phyloP scores from a whole-genome alignment of 176 grass and related monocot genomes.

The Areca catechu region DNA sequence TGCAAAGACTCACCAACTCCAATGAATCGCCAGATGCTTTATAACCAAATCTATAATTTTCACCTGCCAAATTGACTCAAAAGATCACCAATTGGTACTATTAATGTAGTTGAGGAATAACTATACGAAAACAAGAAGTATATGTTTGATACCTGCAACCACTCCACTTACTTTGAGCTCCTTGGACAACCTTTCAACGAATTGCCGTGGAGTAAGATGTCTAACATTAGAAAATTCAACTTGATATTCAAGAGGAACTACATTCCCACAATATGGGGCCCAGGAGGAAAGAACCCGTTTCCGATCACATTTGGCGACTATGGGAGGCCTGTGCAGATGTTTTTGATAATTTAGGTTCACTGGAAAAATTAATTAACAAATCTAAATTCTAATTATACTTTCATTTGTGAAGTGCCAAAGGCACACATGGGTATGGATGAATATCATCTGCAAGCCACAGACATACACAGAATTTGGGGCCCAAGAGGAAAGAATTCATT shows the following conservation, averaged over 20 bases:
- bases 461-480: no score
- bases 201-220: constrained; percentile 75
- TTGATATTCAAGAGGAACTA: constrained; percentile 63
- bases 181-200: constrained; percentile 87
- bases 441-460: no score
- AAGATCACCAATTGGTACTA: constrained; percentile 9
- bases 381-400: no score
- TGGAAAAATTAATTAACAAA: no score
- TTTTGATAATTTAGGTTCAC: no score
- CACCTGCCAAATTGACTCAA: constrained; percentile 39
- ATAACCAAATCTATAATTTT: constrained; percentile 99
- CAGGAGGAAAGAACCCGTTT: constrained; percentile 81
- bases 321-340: constrained; percentile 43
- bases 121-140: constrained; percentile 16
- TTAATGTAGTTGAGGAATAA: neutral
- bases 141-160: constrained; percentile 65
- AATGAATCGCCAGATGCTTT: constrained; percentile 83
- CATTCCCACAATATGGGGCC: constrained; percentile 57
- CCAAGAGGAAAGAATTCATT: no score
- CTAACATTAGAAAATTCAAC: constrained; percentile 60
- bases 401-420: no score
- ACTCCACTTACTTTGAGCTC: constrained; percentile 90
- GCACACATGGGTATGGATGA: no score
- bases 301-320: constrained; percentile 78
- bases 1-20: constrained; percentile 38